phyloP scores from a whole-genome alignment of 2,329 filamentous ascomycete genomes.

The Albifimbria verrucaria region DNA sequence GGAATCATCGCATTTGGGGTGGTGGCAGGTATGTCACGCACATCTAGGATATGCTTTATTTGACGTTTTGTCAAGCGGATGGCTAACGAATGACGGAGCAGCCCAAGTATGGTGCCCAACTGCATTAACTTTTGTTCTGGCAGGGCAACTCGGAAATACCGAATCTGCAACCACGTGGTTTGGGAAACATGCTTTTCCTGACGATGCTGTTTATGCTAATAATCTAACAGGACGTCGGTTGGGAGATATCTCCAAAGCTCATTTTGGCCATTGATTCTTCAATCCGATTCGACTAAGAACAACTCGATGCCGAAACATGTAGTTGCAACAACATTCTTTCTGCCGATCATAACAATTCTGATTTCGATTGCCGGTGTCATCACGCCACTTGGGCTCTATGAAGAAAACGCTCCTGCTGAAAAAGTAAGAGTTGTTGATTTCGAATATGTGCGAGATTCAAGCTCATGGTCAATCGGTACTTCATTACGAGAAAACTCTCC shows the following conservation, averaged over 20 bases:
- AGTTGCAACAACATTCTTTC: not conserved
- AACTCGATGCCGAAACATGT: slow-evolving; percentile 5
- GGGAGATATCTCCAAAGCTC: slow-evolving; percentile 7
- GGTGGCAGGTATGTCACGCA: slow-evolving; percentile 17
- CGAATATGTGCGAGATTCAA: slow-evolving; percentile 7
- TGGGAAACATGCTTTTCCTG: too few relatives aligned
- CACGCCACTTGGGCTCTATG: slow-evolving; percentile 11
- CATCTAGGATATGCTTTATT: too few relatives aligned
- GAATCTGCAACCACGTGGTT: slow-evolving; percentile 9
- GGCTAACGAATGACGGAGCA: too few relatives aligned
- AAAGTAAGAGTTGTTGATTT: slow-evolving; percentile 1
- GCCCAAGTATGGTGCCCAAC: slow-evolving; percentile 9
- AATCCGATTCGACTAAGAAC: slow-evolving; percentile 7
- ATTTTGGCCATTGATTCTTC: slow-evolving; percentile 8
- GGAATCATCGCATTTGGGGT: slow-evolving; percentile 19
- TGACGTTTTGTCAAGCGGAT: too few relatives aligned
- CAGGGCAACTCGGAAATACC: slow-evolving; percentile 4
- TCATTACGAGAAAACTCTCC: slow-evolving; percentile 3
- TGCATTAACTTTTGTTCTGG: slow-evolving; percentile 5
- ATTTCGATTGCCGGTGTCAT: slow-evolving; percentile 7
- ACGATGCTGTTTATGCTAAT: too few relatives aligned
- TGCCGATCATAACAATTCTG: slow-evolving; percentile 3
- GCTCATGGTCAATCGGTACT: slow-evolving; percentile 6
- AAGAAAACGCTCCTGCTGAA: slow-evolving; percentile 2
- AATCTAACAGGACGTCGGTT: slow-evolving; percentile 4